Evolutionary conservation across 2,329 filamentous ascomycete species (phyloP), one percentile per base, ranked within the genome.

Genomic region (Diaporthe ampelina): DNA sequence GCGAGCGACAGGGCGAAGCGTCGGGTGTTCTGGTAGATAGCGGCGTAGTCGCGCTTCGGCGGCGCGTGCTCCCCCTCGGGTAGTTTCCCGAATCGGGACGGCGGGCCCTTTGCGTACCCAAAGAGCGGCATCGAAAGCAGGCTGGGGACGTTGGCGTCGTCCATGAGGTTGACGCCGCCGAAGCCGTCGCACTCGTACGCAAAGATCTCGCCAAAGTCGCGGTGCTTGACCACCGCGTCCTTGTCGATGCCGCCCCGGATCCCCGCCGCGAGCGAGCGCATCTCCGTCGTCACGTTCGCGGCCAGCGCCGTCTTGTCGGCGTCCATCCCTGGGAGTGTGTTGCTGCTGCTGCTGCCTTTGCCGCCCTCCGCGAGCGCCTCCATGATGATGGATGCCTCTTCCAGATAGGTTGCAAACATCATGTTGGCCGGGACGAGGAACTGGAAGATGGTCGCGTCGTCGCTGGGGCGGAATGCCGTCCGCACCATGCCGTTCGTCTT

Each of bases 361-460:
- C 45, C 70, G 84, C 82, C 48, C 91, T 82, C 67, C 83, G 82
- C 45, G 81, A 83, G 76, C 74, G 81, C 78, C 58, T 80, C 78
- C 85, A 90, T 89, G 78, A 92, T 91, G 8, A 84, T 80, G 21
- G 86, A 85, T 0, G 88, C 84, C 3, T 86, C 84, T 45, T 85
- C 83, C 9, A 93, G 85, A 77, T 90, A 91, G n/a, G 86, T 84
- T 48, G 89, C 86, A 76, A 92, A 90, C 90, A 92, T 92, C 91
- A 93, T 93, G 81, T 97, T 97, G 45, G 92, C 90, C 0, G 94
- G 94, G 77, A 95, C 94, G 79, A 95, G 91, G 81, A 93, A 94
- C 77, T 94, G 92, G 77, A 95, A 91, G 69, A 94, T 94, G 1
- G 93, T 94, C 10, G 94, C 91, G 81, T 97, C 95, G 81, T 97